phyloP scores from a whole-genome alignment of 2,329 filamentous ascomycete species.

The Fusarium graminum region DNA sequence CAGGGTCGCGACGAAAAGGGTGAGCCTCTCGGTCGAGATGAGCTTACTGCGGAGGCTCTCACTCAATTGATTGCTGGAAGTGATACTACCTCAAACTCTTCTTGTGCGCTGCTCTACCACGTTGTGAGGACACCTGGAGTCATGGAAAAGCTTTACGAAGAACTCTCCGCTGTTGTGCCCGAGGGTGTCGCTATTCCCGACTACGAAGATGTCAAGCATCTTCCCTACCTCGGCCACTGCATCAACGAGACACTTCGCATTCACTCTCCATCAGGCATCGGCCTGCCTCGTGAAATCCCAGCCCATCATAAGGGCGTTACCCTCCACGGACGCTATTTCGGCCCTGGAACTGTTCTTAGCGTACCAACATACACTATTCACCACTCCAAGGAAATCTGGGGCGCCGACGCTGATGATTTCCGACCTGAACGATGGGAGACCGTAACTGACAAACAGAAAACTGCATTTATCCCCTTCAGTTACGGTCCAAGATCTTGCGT shows the following conservation, averaged over 20 bases:
- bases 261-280: slow-evolving; percentile 87
- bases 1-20: slow-evolving; percentile 87
- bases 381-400: slow-evolving; percentile 80
- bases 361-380: slow-evolving; percentile 88
- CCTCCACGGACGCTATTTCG: slow-evolving; percentile 78
- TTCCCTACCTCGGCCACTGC: slow-evolving; percentile 80
- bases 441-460: slow-evolving; percentile 75
- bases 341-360: slow-evolving; percentile 80
- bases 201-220: slow-evolving; percentile 78
- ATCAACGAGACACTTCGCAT: slow-evolving; percentile 88
- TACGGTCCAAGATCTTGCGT: slow-evolving; percentile 78
- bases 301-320: slow-evolving; percentile 71
- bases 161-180: slow-evolving; percentile 79
- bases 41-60: slow-evolving; percentile 88
- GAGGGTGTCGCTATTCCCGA: slow-evolving; percentile 72
- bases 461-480: slow-evolving; percentile 81
- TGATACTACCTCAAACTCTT: slow-evolving; percentile 83
- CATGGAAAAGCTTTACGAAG: slow-evolving; percentile 75
- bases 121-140: slow-evolving; percentile 77
- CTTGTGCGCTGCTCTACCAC: slow-evolving; percentile 86
- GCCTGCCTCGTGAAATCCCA: slow-evolving; percentile 82
- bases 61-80: slow-evolving; percentile 88
- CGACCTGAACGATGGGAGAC: slow-evolving; percentile 79
- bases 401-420: slow-evolving; percentile 78
- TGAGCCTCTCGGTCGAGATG: slow-evolving; percentile 78